These are phyloP conservation scores for Barnettozyma californica DNA, from an alignment of 805 yeast genomes.

Conservation along the genomic window DNA sequence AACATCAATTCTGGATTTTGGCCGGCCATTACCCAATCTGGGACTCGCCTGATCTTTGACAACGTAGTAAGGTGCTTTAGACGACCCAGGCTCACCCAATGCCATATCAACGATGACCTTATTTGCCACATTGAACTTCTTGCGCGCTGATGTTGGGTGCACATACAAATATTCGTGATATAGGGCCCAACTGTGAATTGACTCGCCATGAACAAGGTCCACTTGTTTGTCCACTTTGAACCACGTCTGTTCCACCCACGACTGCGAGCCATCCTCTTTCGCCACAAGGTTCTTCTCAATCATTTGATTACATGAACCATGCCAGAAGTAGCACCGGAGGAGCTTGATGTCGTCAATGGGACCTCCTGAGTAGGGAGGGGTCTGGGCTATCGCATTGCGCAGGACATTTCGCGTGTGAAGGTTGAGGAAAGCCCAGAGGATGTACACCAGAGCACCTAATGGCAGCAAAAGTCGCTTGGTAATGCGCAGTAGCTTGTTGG, in stretches of 20 bases:
- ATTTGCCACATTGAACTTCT: conserved; percentile 9
- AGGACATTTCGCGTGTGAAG: conserved; percentile 20
- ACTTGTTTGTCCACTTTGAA: conserved; percentile 21
- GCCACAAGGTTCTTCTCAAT: conserved; percentile 9
- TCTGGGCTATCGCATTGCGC: conserved; percentile 13
- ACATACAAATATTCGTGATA: conserved; percentile 27
- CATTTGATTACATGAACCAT: conserved; percentile 24
- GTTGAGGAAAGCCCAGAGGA: conserved; percentile 13
- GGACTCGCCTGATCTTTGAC: conserved; percentile 24
- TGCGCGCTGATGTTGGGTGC: conserved; percentile 11
- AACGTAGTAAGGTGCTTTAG: conserved; percentile 34
- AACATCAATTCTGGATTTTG: conserved; percentile 22
- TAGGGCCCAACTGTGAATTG: conserved; percentile 12
- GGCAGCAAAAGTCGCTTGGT: conserved; percentile 17
- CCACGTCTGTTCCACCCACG: conserved; percentile 19
- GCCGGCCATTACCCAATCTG: conserved; percentile 5
- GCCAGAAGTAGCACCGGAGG: conserved; percentile 29
- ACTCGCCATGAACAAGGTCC: conserved; percentile 17
- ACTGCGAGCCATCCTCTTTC: conserved; percentile 1
- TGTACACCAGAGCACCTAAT: conserved; percentile 7
- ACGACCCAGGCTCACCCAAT: conserved; percentile 29
- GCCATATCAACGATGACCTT: conserved; percentile 42
- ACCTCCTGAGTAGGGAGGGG: conserved; percentile 26
- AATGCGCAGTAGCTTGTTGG: conserved; percentile 9
- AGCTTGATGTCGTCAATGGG: conserved; percentile 26